These are phyloP conservation scores for Tricholoma saponaceum DNA, from an alignment of 768 basidiomycete species.

Conservation along the genomic window DNA sequence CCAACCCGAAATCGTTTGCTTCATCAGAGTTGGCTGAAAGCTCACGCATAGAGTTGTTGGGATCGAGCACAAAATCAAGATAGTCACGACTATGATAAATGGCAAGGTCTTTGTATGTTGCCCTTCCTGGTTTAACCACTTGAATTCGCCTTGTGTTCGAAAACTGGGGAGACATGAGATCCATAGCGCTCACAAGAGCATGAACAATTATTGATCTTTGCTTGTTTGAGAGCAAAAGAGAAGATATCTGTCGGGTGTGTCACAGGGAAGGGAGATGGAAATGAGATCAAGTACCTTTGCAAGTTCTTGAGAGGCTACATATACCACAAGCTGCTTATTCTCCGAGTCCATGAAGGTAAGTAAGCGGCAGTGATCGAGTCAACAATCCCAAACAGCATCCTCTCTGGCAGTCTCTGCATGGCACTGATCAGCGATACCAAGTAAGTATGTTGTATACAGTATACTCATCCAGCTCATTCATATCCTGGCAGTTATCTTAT, in stretches of 20 bases:
- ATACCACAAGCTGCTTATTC: not conserved
- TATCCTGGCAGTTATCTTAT: conserved; percentile 59
- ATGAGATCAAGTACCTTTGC: not conserved
- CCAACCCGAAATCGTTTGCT: conserved; percentile 28
- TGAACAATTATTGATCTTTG: conserved; percentile 66
- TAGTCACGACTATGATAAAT: conserved; percentile 72
- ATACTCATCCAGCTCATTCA: conserved; percentile 1
- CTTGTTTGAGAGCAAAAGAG: conserved; percentile 64
- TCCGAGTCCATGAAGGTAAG: too few species aligned
- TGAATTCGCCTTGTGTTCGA: conserved; percentile 27
- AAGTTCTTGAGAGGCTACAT: conserved; percentile 2
- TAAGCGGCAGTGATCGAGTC: too few species aligned
- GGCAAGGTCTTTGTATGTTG: conserved; percentile 52
- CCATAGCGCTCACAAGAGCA: conserved; percentile 51
- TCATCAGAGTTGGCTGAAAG: conserved; percentile 10
- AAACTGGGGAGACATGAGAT: conserved; percentile 36
- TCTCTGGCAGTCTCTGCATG: conserved; percentile 36
- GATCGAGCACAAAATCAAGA: conserved; percentile 52
- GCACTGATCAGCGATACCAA: conserved; percentile 64
- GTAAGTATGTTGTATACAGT: conserved; percentile 41
- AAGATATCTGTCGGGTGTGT: conserved; percentile 29
- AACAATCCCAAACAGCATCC: not conserved
- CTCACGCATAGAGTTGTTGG: conserved; percentile 19
- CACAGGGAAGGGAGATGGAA: too few species aligned
- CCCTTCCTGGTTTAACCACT: conserved; percentile 50